A percentile compares a stretch with the other conserved stretches of the same genome.
phyloP scores from a whole-genome alignment of 108 stramenopile genomes.

The Cyclotella sp. region DNA sequence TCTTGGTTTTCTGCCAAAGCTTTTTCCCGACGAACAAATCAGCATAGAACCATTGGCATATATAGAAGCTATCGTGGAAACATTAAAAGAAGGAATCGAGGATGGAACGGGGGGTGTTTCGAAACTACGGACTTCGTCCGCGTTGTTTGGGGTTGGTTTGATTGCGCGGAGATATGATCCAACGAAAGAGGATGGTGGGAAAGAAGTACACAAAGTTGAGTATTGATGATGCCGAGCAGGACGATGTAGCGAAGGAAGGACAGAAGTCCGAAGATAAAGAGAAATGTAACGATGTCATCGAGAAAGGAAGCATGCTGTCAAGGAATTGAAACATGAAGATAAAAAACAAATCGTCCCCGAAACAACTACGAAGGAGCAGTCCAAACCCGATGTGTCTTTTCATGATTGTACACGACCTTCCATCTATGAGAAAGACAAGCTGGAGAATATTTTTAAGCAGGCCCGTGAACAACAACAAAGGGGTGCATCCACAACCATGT shows the following conservation, averaged over 20 bases:
- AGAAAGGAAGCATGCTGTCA: background rate
- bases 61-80: constrained; percentile 4
- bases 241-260: too few relatives aligned
- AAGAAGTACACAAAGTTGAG: background rate
- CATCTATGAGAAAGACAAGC: constrained; percentile 74
- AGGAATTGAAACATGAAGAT: constrained; percentile 8
- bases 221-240: constrained; percentile 32
- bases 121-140: background rate
- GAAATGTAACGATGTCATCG: too few relatives aligned
- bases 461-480: constrained; percentile 53
- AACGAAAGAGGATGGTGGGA: constrained; percentile 49
- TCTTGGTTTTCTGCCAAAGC: constrained; percentile 42
- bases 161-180: constrained; percentile 52
- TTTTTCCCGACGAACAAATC: constrained; percentile 26
- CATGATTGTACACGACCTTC: background rate
- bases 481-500: background rate
- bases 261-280: too few relatives aligned
- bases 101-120: constrained; percentile 7
- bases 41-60: constrained; percentile 63
- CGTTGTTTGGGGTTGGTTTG: constrained; percentile 20
- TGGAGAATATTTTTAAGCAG: constrained; percentile 78
- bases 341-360: constrained; percentile 7
- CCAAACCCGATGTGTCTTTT: background rate
- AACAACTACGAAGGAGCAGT: background rate
- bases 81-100: background rate